phyloP scores from a whole-genome alignment of 495 filamentous ascomycete genomes.

The Tuber microsphaerosporum region DNA sequence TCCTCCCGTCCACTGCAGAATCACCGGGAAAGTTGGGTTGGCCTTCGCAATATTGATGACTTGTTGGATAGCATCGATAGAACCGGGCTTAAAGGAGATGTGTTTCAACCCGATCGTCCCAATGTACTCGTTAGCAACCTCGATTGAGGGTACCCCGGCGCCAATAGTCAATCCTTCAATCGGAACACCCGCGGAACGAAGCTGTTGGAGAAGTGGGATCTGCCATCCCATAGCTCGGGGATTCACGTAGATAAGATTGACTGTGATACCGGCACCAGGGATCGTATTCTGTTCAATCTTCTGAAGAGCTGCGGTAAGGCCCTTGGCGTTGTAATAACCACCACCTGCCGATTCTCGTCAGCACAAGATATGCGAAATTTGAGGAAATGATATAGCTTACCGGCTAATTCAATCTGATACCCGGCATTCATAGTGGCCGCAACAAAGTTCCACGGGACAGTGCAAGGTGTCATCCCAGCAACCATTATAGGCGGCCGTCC shows the following conservation, averaged over 20 bases:
- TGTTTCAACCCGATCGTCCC: conserved; percentile 89
- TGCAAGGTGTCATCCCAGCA: conserved; percentile 92
- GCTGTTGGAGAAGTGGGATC: conserved; percentile 77
- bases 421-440: conserved; percentile 93
- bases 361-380: not conserved
- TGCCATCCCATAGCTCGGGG: conserved; percentile 96
- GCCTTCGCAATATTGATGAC: conserved; percentile 90
- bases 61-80: conserved; percentile 76
- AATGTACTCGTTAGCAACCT: conserved; percentile 90
- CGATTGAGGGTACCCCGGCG: conserved; percentile 86
- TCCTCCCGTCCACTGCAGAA: conserved; percentile 91
- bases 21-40: conserved; percentile 79
- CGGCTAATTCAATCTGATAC: conserved; percentile 82
- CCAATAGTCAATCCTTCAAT: conserved; percentile 93
- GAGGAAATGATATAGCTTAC: conserved; percentile 15
- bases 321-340: conserved; percentile 87
- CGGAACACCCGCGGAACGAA: conserved; percentile 80
- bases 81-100: conserved; percentile 91
- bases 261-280: conserved; percentile 81
- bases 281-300: conserved; percentile 87
- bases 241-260: conserved; percentile 96
- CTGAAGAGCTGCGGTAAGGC: conserved; percentile 76
- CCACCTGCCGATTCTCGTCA: conserved; percentile 50
- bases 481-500: conserved; percentile 88
- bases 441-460: conserved; percentile 91